Conservation (phyloP, 2,329 filamentous ascomycete genomes). For the Colletotrichum sp. region DNA sequence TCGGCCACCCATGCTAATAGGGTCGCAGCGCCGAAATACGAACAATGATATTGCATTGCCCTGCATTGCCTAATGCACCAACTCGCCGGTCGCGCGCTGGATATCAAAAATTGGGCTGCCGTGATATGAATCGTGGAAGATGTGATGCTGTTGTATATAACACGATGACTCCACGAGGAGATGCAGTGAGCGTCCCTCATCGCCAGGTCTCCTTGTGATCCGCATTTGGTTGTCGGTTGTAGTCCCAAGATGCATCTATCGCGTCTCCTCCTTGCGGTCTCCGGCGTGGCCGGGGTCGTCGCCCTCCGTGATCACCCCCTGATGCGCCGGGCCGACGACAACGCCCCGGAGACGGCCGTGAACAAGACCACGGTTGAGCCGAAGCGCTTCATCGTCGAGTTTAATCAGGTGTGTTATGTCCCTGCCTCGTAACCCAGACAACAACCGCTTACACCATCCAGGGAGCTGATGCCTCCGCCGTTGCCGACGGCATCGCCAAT, state of each 20-base stretch:
- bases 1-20: not conserved
- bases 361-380: conserved; percentile 4
- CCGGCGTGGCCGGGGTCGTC: not conserved
- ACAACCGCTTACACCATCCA: not conserved
- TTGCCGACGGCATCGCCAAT: not conserved
- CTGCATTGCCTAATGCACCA: not conserved
- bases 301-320: not conserved
- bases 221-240: not conserved
- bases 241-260: not conserved
- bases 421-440: not conserved
- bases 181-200: not conserved
- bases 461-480: not conserved
- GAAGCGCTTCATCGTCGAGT: conserved; percentile 20
- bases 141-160: not conserved
- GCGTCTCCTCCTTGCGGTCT: not conserved
- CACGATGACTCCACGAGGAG: not conserved
- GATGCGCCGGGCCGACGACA: conserved; percentile 7
- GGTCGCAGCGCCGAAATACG: conserved; percentile 10
- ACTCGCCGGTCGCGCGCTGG: not conserved
- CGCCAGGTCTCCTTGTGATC: not conserved
- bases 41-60: not conserved
- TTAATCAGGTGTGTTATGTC: not conserved
- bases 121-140: not conserved
- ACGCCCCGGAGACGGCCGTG: not conserved
- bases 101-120: not conserved